Evolutionary conservation across 2,329 filamentous ascomycete genomes (phyloP).

Genomic region (Pseudovirgaria hyperparasitica): DNA sequence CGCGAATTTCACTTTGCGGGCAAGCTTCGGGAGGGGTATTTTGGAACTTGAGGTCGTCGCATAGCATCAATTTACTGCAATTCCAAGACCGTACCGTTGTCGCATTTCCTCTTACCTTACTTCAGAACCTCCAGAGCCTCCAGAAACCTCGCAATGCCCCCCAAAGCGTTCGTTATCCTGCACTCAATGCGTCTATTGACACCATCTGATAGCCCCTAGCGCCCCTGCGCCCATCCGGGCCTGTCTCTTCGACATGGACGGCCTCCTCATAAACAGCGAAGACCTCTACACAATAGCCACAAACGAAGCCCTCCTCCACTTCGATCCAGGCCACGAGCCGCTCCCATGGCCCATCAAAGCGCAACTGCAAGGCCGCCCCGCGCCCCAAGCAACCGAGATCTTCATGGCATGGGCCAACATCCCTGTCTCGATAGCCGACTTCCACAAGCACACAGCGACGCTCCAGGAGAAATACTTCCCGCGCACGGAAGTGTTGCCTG

Average conservation of each 20-base stretch:
- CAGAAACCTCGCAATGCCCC: no score
- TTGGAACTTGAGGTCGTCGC: no score
- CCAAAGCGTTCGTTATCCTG: no score
- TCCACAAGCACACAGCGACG: conserved; percentile 42
- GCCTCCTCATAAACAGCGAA: conserved; percentile 85
- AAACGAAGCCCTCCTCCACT: conserved; percentile 67
- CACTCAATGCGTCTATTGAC: no score
- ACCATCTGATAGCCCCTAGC: conserved; percentile 23
- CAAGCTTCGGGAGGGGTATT: no score
- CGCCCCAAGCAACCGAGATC: conserved; percentile 38
- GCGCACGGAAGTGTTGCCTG: conserved; percentile 61
- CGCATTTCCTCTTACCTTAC: no score
- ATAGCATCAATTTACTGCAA: no score
- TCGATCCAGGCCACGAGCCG: conserved; percentile 52
- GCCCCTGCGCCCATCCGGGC: conserved; percentile 71
- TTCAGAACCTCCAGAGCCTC: no score
- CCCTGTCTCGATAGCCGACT: conserved; percentile 61
- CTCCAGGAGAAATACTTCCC: conserved; percentile 66
- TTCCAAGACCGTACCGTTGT: no score
- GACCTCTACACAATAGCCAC: conserved; percentile 76
- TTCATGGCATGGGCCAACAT: conserved; percentile 77
- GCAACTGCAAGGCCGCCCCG: conserved; percentile 55
- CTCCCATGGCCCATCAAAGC: conserved; percentile 96
- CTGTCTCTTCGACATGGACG: conserved; percentile 98
- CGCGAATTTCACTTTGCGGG: no score